A percentile compares a stretch with the other conserved stretches of the same genome.
Conservation (phyloP, 208 protist species). For the Angomonas desouzai region DNA sequence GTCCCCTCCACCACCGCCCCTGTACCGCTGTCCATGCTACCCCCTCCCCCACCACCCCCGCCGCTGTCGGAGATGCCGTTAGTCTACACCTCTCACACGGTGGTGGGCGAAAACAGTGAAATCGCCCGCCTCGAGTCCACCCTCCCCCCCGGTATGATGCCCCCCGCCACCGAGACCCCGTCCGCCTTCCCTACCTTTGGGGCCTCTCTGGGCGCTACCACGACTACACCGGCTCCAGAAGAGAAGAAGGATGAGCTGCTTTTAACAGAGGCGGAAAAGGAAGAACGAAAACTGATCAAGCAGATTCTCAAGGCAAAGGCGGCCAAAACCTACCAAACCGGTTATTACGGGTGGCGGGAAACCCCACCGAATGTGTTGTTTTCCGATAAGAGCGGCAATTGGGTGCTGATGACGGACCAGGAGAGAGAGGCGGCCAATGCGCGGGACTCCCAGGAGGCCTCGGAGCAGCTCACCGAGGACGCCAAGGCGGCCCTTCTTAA, state of each 20-base stretch:
- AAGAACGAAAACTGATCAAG: constrained; percentile 18
- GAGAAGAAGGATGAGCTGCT: constrained; percentile 15
- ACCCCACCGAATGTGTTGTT: constrained; percentile 4
- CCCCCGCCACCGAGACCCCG: neutral
- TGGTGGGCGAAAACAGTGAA: neutral
- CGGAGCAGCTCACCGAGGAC: constrained; percentile 1
- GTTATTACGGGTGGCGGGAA: neutral
- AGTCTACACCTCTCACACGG: neutral
- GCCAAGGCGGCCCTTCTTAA: neutral
- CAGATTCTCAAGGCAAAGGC: constrained; percentile 9
- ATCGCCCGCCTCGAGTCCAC: neutral
- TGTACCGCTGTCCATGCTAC: neutral
- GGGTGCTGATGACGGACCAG: constrained; percentile 10
- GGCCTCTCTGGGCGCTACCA: neutral
- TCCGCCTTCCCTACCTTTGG: neutral
- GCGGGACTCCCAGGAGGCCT: neutral
- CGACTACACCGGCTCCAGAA: neutral
- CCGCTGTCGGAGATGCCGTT: constrained; percentile 3
- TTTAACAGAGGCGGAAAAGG: constrained; percentile 3
- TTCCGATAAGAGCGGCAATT: neutral
- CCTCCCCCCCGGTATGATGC: constrained; percentile 8
- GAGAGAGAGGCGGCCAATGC: neutral
- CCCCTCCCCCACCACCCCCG: neutral
- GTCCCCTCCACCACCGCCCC: neutral
- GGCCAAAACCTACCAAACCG: neutral